Evolutionary conservation across 169 alveolate species (phyloP), one percentile per base, ranked within the genome.

Genomic region (Plasmodium inui): DNA sequence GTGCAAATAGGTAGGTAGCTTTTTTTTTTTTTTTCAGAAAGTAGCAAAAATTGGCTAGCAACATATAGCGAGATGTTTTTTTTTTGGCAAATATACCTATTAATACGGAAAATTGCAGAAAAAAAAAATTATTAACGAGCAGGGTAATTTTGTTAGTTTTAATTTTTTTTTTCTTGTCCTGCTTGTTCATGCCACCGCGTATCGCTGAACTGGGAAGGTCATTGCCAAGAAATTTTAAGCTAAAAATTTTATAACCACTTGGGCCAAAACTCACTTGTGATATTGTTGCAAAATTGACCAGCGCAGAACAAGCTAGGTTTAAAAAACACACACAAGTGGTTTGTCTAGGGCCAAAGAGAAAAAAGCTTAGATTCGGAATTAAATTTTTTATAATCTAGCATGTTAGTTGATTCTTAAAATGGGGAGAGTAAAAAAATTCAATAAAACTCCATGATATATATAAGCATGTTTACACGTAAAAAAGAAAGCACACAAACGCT

Each of bases 351-450:
- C 76, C 14, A 30, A 12, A 19, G 17, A 30, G 57, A 79, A 79
- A 79, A 79, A 9, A 41, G 84, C 73, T 37, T 10, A 41, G 12
- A 79, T 79, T 79, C 84, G 4, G 50, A 37, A 26, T 67, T 67
- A 26, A 67, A 67, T 67, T 19, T 67, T 19, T 79, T 44, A 79
- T 41, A 79, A 41, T 79, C n/a, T 79, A 79, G n/a, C 76, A 67
- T 30, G 55, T 79, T 44, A 79, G 71, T 79, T 79, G 70, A 39
- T 30, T 79, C 71, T 78, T 22, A 67, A 41, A 79, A 37, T 79
- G 57, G 12, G 14, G 39, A 41, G 57, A 41, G 14, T 79, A 19
- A 79, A 79, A 79, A 79, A 37, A 79, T n/a, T 79, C 26, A 41
- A 10, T 44, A 79, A 79, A 41, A 79, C 19, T 79, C 55, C 71